These are phyloP conservation scores for Coemansia interrupta DNA, from an alignment of 192 early-diverging fungal species.

Conservation along the genomic window DNA sequence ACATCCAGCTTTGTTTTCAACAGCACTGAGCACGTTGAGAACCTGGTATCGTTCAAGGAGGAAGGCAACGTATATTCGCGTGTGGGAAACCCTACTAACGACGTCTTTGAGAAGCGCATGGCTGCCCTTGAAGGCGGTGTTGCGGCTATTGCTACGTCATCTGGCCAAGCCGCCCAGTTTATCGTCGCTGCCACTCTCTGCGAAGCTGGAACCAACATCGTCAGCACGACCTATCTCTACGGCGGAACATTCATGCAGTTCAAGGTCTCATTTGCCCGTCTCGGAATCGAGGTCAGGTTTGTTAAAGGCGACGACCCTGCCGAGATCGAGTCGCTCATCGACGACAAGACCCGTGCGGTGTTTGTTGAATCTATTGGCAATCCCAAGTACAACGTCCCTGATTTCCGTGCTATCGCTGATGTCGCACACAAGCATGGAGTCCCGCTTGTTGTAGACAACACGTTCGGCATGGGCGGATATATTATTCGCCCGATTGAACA, in stretches of 20 bases:
- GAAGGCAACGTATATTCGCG: slow-evolving; percentile 87
- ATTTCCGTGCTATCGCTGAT: slow-evolving; percentile 78
- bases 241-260: slow-evolving; percentile 82
- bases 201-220: slow-evolving; percentile 82
- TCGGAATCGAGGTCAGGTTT: slow-evolving; percentile 82
- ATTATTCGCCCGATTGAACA: slow-evolving; percentile 81
- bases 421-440: slow-evolving; percentile 77
- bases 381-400: slow-evolving; percentile 84
- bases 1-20: slow-evolving; percentile 85
- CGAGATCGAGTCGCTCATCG: slow-evolving; percentile 74
- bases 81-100: slow-evolving; percentile 78
- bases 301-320: slow-evolving; percentile 67
- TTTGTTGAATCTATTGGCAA: slow-evolving; percentile 92
- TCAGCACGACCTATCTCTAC: slow-evolving; percentile 72
- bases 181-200: slow-evolving; percentile 74
- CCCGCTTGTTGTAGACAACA: slow-evolving; percentile 94
- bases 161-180: slow-evolving; percentile 87
- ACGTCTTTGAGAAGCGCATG: slow-evolving; percentile 88
- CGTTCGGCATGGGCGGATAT: slow-evolving; percentile 89
- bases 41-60: slow-evolving; percentile 71
- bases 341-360: slow-evolving; percentile 87
- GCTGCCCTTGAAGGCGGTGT: slow-evolving; percentile 87
- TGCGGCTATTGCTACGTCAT: slow-evolving; percentile 67
- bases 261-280: slow-evolving; percentile 76
- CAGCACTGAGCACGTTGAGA: slow-evolving; percentile 72